Evolutionary conservation across 306 rosid species (phyloP).

Genomic region (Cucurbita moschata): DNA sequence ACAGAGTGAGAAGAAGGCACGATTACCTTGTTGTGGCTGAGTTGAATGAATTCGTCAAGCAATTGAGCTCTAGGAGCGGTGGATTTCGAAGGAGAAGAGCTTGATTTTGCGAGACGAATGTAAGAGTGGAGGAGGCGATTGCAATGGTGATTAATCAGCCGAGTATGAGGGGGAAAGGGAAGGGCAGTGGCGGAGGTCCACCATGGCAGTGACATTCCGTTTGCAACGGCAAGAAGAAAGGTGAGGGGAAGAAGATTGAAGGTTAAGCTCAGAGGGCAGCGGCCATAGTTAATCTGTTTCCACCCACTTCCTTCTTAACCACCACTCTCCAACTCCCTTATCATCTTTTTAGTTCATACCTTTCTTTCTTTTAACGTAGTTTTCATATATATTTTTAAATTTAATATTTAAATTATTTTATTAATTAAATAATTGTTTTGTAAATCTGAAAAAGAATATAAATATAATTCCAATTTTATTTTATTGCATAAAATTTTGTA

Average conservation of each 20-base stretch:
- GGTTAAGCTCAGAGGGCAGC: not conserved
- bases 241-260: not conserved
- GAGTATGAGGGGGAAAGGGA: conserved; percentile 15
- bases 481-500: too few relatives aligned
- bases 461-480: too few relatives aligned
- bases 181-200: conserved; percentile 19
- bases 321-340: not conserved
- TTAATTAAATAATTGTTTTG: too few relatives aligned
- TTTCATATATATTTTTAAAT: too few relatives aligned
- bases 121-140: not conserved
- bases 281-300: not conserved
- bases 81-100: conserved; percentile 16
- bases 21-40: conserved; percentile 64
- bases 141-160: not conserved
- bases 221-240: not conserved
- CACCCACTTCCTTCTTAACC: not conserved
- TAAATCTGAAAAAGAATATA: too few relatives aligned
- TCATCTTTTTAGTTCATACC: not conserved
- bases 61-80: conserved; percentile 28
- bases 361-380: too few relatives aligned
- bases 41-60: conserved; percentile 29
- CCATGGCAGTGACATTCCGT: conserved; percentile 18
- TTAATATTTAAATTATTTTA: too few relatives aligned
- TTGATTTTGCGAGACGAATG: conserved; percentile 12
- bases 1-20: not conserved